phyloP scores from a whole-genome alignment of 2,329 filamentous ascomycete genomes.

The Leptographium wingfieldii region DNA sequence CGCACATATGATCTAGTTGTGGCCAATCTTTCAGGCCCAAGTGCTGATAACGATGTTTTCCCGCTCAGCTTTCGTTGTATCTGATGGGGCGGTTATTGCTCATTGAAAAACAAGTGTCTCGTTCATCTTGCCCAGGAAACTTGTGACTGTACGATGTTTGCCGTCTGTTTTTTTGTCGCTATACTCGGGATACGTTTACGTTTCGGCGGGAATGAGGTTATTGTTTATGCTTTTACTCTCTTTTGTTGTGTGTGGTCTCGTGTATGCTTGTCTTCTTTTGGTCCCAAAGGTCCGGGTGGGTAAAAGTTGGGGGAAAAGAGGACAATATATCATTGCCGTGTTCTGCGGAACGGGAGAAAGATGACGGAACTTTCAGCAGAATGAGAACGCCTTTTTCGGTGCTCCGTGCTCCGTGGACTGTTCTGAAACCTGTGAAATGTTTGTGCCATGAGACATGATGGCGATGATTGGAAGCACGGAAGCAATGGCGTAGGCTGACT shows the following conservation, averaged over 20 bases:
- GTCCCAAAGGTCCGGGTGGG: slow-evolving; percentile 1
- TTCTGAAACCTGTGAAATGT: background rate
- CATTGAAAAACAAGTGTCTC: background rate
- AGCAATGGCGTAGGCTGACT: no score
- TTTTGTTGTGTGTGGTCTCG: background rate
- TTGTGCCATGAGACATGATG: background rate
- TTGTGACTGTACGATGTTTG: slow-evolving; percentile 2
- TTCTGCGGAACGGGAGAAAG: background rate
- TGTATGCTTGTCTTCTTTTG: background rate
- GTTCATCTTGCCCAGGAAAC: background rate
- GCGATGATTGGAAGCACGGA: no score
- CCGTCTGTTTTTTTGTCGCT: slow-evolving; percentile 2
- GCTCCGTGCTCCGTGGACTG: background rate
- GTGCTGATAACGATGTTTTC: background rate
- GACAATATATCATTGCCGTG: background rate
- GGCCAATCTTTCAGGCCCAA: no score
- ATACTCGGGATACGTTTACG: background rate
- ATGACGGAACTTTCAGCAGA: background rate
- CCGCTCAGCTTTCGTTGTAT: background rate
- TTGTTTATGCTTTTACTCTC: background rate
- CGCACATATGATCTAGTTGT: background rate
- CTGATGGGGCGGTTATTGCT: background rate
- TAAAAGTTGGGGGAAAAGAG: background rate
- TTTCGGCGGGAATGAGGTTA: background rate
- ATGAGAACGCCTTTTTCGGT: background rate